Evolutionary conservation across 75 land plant species (phyloP).

Genomic region (Isoetes taiwanensis): DNA sequence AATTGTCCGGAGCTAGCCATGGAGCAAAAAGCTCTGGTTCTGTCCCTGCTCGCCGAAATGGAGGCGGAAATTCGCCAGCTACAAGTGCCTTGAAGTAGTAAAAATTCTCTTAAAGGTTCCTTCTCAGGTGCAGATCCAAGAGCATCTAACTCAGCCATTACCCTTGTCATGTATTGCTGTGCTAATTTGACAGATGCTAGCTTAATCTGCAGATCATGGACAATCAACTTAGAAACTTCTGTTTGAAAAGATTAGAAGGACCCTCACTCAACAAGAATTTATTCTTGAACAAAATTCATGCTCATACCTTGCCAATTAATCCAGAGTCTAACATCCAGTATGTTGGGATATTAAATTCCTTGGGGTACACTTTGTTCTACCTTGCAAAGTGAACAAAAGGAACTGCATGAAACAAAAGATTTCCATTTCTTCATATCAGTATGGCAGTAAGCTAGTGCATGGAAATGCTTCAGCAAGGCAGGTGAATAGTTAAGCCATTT

Average conservation of each 20-base stretch:
- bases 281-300: background rate
- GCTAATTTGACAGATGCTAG: conserved; percentile 84
- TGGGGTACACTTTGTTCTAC: conserved; percentile 91
- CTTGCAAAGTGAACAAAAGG: conserved; percentile 22
- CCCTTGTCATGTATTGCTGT: conserved; percentile 93
- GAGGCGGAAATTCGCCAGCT: too few species aligned
- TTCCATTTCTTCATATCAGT: too few species aligned
- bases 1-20: too few species aligned
- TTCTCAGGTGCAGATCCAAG: conserved; percentile 40
- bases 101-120: conserved; percentile 81
- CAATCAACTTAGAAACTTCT: too few species aligned
- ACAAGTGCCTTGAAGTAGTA: conserved; percentile 74
- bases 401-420: background rate
- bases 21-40: too few species aligned
- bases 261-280: too few species aligned
- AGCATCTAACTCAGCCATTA: conserved; percentile 72
- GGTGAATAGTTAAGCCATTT: too few species aligned
- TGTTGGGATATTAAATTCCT: conserved; percentile 76
- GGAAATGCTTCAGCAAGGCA: too few species aligned
- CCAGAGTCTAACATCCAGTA: conserved; percentile 88
- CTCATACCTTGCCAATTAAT: conserved; percentile 77
- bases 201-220: conserved; percentile 90
- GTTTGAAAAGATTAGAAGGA: too few species aligned
- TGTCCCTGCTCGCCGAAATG: too few species aligned
- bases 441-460: too few species aligned